phyloP scores from a whole-genome alignment of 2,329 filamentous ascomycete genomes.

The Penicillium sp. region DNA sequence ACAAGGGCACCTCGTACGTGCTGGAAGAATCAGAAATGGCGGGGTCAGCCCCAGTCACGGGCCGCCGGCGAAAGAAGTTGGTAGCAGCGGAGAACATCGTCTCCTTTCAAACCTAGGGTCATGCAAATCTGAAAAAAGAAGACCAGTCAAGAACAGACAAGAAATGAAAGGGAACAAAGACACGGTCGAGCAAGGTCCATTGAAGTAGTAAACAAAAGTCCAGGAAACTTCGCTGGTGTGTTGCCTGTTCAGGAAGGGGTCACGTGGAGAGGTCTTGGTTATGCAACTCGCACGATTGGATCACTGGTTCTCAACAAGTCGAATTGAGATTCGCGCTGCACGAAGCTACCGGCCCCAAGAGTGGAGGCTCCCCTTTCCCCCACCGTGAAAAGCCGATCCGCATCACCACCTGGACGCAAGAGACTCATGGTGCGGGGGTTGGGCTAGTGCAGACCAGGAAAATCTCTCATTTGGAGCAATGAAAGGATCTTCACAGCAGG shows the following conservation, averaged over 20 bases:
- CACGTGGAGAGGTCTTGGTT: slow-evolving; percentile 16
- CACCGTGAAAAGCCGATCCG: neutral
- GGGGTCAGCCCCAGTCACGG: slow-evolving; percentile 15
- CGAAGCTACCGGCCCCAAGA: neutral
- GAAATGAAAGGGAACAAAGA: neutral
- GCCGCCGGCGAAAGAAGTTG: slow-evolving; percentile 19
- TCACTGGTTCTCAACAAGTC: neutral
- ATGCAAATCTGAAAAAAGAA: neutral
- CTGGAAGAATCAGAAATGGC: slow-evolving; percentile 12
- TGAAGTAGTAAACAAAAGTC: slow-evolving; percentile 3
- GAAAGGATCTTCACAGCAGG: neutral
- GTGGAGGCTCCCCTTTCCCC: slow-evolving; percentile 1
- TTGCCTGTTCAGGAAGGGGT: slow-evolving; percentile 22
- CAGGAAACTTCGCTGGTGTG: slow-evolving; percentile 1
- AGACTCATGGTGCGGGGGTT: neutral
- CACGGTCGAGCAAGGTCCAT: neutral
- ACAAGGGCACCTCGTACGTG: slow-evolving; percentile 41
- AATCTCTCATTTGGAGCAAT: neutral
- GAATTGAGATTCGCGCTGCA: slow-evolving; percentile 7
- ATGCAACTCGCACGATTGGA: slow-evolving; percentile 5
- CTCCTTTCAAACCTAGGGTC: neutral
- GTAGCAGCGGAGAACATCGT: slow-evolving; percentile 22
- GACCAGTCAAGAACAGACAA: neutral
- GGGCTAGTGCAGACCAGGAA: neutral
- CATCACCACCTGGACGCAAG: slow-evolving; percentile 2